Evolutionary conservation across 495 filamentous ascomycete species (phyloP), one percentile per base, ranked within the genome.

Genomic region (Annulohypoxylon moriforme): DNA sequence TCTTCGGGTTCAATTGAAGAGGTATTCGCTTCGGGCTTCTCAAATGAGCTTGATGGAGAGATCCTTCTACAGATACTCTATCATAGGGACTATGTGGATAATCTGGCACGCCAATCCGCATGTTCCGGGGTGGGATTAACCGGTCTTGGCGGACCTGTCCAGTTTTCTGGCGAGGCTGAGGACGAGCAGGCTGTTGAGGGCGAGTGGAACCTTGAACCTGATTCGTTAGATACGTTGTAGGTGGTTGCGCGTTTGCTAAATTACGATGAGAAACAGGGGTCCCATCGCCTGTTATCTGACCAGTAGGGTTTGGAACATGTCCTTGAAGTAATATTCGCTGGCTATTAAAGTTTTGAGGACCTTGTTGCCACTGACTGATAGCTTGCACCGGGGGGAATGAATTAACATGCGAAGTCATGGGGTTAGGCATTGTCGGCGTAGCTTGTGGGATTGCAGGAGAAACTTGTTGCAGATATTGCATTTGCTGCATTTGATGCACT

Each of bases 21-120:
- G 83, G 60, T 34, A 79, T 78, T 42, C 86, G 83, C 13, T 82
- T 74, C 0, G 89, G 89, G 62, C 88, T 90, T 31, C 85, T 82
- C 44, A 87, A 77, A 69, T 87, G 79, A 38, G 82, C 84, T 75
- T 89, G 87, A 63, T 91, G 89, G 34, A 91, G 80, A 3, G 85
- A 81, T 33, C 80, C 77, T 31, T 80, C 64, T 27, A 83, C 58
- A 29, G 88, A 82, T 72, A 82, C 82, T 5, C 77, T 78, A 7
- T 84, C 85, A 25, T 79, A 75, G 0, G 76, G 76, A 24, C 78
- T 78, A 14, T 79, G 75, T 0, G 85, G 78, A 69, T 76, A 79
- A 13, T 84, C 79, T 4, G 56, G 66, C 3, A 59, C n/a, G 27
- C 31, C 57, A 18, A 76, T 74, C 18, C 38, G 58, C 14, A 49